These are phyloP conservation scores for Biscogniauxia sp. DNA, from an alignment of 2,329 filamentous ascomycete species.

Conservation along the genomic window DNA sequence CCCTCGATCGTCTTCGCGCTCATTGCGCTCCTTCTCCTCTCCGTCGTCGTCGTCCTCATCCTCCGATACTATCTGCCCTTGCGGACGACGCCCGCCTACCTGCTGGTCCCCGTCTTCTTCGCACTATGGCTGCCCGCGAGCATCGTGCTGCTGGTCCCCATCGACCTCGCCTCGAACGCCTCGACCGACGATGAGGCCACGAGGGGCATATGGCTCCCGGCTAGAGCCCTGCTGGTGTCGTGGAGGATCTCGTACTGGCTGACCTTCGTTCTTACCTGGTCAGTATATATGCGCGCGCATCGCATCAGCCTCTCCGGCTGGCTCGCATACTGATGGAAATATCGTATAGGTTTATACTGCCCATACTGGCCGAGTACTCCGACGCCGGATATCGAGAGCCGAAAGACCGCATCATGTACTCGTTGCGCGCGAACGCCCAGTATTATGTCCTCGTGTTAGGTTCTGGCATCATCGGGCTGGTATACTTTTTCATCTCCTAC, in stretches of 20 bases:
- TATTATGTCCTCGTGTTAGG: slow-evolving; percentile 82
- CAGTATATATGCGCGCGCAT: slow-evolving; percentile 4
- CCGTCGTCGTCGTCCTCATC: slow-evolving; percentile 74
- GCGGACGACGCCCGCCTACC: slow-evolving; percentile 84
- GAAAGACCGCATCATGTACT: slow-evolving; percentile 77
- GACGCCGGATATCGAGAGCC: slow-evolving; percentile 91
- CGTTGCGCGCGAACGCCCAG: slow-evolving; percentile 79
- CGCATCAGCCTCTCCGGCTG: neutral
- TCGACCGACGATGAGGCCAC: slow-evolving; percentile 67
- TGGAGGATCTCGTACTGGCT: slow-evolving; percentile 98
- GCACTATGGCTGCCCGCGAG: slow-evolving; percentile 90
- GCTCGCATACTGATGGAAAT: slow-evolving; percentile 13
- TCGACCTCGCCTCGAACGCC: slow-evolving; percentile 88
- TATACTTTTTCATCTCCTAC: slow-evolving; percentile 81
- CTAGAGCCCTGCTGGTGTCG: slow-evolving; percentile 73
- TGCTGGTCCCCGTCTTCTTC: slow-evolving; percentile 90
- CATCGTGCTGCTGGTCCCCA: slow-evolving; percentile 88
- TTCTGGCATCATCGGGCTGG: slow-evolving; percentile 65
- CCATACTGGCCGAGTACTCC: slow-evolving; percentile 89
- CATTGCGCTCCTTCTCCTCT: slow-evolving; percentile 70
- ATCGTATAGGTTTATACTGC: slow-evolving; percentile 74
- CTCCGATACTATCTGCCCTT: slow-evolving; percentile 88
- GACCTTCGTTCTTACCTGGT: slow-evolving; percentile 94
- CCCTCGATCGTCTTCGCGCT: slow-evolving; percentile 78
- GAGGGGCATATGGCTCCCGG: slow-evolving; percentile 83